phyloP scores from a whole-genome alignment of 305 asterid species.

The Lippia alba region DNA sequence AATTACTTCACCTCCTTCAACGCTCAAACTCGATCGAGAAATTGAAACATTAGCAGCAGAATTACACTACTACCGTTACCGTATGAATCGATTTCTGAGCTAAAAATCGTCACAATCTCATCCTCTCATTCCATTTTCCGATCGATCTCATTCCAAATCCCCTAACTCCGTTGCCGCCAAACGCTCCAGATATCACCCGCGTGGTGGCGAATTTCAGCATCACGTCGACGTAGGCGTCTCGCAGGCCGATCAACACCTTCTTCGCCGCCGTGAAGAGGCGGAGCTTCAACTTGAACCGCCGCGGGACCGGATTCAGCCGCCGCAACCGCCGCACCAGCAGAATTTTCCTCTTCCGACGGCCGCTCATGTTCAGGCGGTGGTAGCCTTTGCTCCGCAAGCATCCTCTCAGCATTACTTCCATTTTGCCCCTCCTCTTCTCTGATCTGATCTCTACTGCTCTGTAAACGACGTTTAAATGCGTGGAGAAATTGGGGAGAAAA shows the following conservation, averaged over 20 bases:
- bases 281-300: background rate
- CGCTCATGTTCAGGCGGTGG: slow-evolving; percentile 32
- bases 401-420: slow-evolving; percentile 32
- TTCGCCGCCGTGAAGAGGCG: slow-evolving; percentile 11
- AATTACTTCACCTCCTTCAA: too few relatives aligned
- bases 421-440: background rate
- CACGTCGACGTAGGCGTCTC: slow-evolving; percentile 32
- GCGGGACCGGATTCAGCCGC: slow-evolving; percentile 36
- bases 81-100: background rate
- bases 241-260: slow-evolving; percentile 27
- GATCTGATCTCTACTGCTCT: background rate
- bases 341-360: slow-evolving; percentile 23
- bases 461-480: background rate
- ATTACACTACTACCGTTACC: background rate
- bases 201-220: slow-evolving; percentile 22
- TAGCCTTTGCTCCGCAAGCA: slow-evolving; percentile 47
- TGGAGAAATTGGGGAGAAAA: background rate
- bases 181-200: background rate
- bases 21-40: too few relatives aligned
- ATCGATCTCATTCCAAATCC: slow-evolving; percentile 33
- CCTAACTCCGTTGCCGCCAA: slow-evolving; percentile 3
- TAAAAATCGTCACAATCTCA: slow-evolving; percentile 29
- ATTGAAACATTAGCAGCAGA: background rate
- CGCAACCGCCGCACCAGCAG: slow-evolving; percentile 28
- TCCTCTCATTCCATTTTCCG: slow-evolving; percentile 40